Percentiles rank a stretch among this genome's conserved stretches.
Conservation (phyloP, 495 filamentous ascomycete species). For the Hypoxylon intermedium region DNA sequence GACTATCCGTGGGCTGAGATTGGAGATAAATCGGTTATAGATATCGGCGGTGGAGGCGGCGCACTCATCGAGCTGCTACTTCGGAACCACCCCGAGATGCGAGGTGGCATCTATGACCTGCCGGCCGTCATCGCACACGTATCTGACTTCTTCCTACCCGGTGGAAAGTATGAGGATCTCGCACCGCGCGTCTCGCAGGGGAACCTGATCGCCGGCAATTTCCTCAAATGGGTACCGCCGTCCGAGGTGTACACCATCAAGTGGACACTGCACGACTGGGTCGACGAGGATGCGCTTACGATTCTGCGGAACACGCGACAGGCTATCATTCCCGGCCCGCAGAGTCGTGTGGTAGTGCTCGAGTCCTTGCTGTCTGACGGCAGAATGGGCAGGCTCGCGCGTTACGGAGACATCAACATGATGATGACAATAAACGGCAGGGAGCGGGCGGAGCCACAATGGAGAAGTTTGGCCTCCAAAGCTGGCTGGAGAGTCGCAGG, state of each 20-base stretch:
- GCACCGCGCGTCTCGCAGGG: background rate
- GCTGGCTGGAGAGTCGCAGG: too few relatives aligned
- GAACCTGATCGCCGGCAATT: background rate
- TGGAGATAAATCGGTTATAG: background rate
- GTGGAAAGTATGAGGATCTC: background rate
- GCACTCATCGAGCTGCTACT: slow-evolving; percentile 24
- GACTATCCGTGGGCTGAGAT: slow-evolving; percentile 45
- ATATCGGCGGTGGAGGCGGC: slow-evolving; percentile 25
- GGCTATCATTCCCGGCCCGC: too few relatives aligned
- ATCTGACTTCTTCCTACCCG: background rate
- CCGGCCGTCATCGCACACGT: slow-evolving; percentile 1
- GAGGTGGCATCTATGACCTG: slow-evolving; percentile 25
- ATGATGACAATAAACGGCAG: too few relatives aligned
- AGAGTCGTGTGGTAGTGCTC: too few relatives aligned
- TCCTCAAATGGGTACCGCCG: background rate
- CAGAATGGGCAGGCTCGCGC: too few relatives aligned
- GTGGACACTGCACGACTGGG: background rate
- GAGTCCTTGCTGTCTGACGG: too few relatives aligned
- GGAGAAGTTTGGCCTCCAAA: too few relatives aligned
- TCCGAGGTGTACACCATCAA: background rate
- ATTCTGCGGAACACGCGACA: too few relatives aligned
- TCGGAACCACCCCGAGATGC: slow-evolving; percentile 9
- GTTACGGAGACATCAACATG: too few relatives aligned
- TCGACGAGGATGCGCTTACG: slow-evolving; percentile 4
- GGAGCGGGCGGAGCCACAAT: too few relatives aligned